These are phyloP conservation scores for Diaporthe longicolla DNA, from an alignment of 2,329 filamentous ascomycete genomes.

Conservation along the genomic window DNA sequence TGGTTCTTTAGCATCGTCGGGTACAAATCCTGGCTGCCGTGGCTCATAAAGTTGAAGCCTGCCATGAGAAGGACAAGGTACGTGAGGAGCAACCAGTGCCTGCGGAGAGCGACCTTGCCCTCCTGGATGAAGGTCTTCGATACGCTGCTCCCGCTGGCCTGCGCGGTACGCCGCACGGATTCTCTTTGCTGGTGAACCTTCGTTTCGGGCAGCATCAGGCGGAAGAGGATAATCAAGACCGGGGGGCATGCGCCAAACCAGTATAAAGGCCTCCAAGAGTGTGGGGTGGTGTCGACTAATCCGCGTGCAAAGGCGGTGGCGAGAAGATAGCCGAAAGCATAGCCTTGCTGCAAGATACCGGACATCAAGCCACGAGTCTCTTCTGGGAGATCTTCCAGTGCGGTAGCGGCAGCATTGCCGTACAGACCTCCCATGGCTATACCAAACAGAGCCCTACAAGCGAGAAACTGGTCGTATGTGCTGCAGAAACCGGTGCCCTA, in stretches of 20 bases:
- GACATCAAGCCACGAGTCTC: conserved; percentile 81
- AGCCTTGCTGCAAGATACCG: conserved; percentile 83
- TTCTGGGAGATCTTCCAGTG: conserved; percentile 79
- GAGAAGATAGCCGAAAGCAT: conserved; percentile 75
- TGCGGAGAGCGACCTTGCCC: conserved; percentile 82
- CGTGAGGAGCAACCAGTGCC: conserved; percentile 83
- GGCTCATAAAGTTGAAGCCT: conserved; percentile 93
- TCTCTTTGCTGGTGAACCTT: conserved; percentile 78
- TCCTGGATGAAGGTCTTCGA: conserved; percentile 80
- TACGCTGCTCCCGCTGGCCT: conserved; percentile 58
- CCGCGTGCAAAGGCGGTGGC: conserved; percentile 72
- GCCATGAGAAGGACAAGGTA: conserved; percentile 92
- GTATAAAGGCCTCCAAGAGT: conserved; percentile 87
- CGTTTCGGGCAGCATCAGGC: conserved; percentile 84
- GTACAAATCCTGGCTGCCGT: conserved; percentile 77
- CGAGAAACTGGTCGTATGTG: conserved; percentile 80
- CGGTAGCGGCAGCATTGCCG: conserved; percentile 84
- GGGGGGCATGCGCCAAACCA: conserved; percentile 91
- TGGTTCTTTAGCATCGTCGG: conserved; percentile 72
- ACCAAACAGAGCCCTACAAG: conserved; percentile 81
- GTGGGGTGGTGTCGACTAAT: conserved; percentile 81
- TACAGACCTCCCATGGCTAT: conserved; percentile 87
- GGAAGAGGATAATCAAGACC: conserved; percentile 83
- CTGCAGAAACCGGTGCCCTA: conserved; percentile 76
- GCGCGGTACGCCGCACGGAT: conserved; percentile 64